Evolutionary conservation across 495 filamentous ascomycete genomes (phyloP).

Genomic region (Penicillium diatomitis): DNA sequence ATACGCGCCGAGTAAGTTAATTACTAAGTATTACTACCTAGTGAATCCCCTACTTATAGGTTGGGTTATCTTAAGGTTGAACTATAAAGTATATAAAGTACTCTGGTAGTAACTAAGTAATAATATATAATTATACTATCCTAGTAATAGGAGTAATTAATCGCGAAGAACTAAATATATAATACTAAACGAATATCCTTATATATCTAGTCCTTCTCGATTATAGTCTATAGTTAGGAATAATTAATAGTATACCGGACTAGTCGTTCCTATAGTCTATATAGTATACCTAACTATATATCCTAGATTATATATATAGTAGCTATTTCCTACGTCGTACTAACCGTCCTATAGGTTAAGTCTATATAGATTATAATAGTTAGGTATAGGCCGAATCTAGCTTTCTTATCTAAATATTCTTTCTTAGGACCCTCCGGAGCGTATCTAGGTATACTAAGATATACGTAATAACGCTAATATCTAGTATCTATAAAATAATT

Average conservation of each 20-base stretch:
- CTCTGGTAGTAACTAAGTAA: neutral
- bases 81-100: neutral
- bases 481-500: neutral
- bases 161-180: neutral
- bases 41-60: too few relatives aligned
- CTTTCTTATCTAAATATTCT: neutral
- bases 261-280: too few relatives aligned
- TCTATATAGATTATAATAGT: neutral
- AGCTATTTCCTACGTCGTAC: neutral
- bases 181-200: neutral
- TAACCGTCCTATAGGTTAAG: neutral
- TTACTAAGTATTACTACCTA: too few relatives aligned
- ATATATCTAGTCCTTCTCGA: too few relatives aligned
- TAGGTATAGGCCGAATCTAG: neutral
- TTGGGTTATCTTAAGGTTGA: too few relatives aligned
- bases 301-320: neutral
- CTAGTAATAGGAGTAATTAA: too few relatives aligned
- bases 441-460: neutral
- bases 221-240: too few relatives aligned
- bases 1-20: too few relatives aligned
- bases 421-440: too few relatives aligned
- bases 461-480: neutral
- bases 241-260: too few relatives aligned
- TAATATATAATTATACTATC: too few relatives aligned
- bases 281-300: neutral